Evolutionary conservation across 768 basidiomycete species (phyloP), one percentile per base, ranked within the genome.

Genomic region (Mycena vitilis): DNA sequence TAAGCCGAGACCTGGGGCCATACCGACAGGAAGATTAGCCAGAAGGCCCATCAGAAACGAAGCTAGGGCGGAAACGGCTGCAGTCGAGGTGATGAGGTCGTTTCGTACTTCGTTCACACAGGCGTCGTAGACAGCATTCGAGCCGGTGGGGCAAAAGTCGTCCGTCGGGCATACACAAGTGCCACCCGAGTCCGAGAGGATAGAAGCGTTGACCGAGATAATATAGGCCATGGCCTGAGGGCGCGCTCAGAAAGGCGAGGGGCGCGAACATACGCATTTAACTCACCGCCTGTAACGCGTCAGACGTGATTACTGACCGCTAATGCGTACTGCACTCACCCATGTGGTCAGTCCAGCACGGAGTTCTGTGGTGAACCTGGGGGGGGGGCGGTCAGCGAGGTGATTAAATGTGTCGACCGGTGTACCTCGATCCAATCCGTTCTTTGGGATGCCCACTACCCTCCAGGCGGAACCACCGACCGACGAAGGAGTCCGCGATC

Each of bases 21-120:
- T 87, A 37, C 91, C 93, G n/a, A 96, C 87, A 2, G 95, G 95
- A n/a, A 96, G 82, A 75, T 96, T 96, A 45, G 93, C 95, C 25
- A 95, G 77, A 16, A 90, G 79, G 53, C 95, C 95, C 93, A 96
- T 94, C 66, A 95, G 85, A 76, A 91, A 87, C 20, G 91, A 91
- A 12, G 93, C 79, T 9, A 96, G 85, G 0, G 91, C 88, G 5
- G 92, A 84, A 66, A 94, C 86, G 62, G 92, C 90, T 12, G 94
- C 93, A 0, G 94, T 95, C 15, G 91, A 86, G 8, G 91, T 94
- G 74, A 95, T 94, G 66, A 95, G 87, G 76, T 96, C 94, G 60
- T 87, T 86, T 25, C 86, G 87, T 20, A 94, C 83, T 34, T 88
- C 88, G 70, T 81, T 82, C 0, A 89, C 81, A 72, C 92, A 94